phyloP scores from a whole-genome alignment of 768 basidiomycete genomes.

The Hygrocybe punicea region DNA sequence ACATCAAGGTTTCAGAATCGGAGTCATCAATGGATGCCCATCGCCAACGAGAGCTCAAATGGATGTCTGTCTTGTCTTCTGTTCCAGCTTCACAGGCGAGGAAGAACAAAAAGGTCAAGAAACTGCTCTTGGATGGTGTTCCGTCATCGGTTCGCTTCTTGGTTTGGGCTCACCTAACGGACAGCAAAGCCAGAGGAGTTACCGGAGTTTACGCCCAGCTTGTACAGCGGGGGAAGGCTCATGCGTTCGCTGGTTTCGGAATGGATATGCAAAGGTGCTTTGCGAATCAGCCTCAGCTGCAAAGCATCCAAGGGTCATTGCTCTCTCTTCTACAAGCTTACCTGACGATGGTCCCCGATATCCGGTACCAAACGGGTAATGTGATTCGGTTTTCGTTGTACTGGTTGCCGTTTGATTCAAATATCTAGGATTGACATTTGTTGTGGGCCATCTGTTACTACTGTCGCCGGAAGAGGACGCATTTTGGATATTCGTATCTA shows the following conservation, averaged over 20 bases:
- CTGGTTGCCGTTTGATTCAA: background rate
- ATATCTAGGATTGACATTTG: constrained; percentile 57
- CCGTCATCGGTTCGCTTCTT: constrained; percentile 80
- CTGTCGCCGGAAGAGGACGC: constrained; percentile 85
- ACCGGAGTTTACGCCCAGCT: constrained; percentile 67
- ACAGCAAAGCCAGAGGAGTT: constrained; percentile 68
- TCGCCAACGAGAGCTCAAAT: constrained; percentile 70
- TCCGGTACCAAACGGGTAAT: constrained; percentile 49
- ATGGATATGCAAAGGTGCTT: constrained; percentile 55
- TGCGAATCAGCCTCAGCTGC: constrained; percentile 54
- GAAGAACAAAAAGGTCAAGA: constrained; percentile 77
- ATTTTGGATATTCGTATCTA: constrained; percentile 84
- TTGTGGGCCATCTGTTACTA: constrained; percentile 68
- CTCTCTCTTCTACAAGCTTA: constrained; percentile 66
- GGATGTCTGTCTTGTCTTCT: constrained; percentile 63
- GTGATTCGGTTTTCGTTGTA: background rate
- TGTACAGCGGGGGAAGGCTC: constrained; percentile 51
- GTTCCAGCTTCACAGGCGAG: constrained; percentile 59
- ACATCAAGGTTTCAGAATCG: constrained; percentile 22
- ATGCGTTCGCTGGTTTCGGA: constrained; percentile 53
- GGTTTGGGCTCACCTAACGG: constrained; percentile 79
- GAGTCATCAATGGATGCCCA: constrained; percentile 58
- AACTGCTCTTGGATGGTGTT: constrained; percentile 71
- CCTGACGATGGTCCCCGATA: constrained; percentile 81
- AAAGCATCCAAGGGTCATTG: constrained; percentile 54